Conservation (phyloP, 306 rosid genomes). For the Astragalus glycyphyllos region DNA sequence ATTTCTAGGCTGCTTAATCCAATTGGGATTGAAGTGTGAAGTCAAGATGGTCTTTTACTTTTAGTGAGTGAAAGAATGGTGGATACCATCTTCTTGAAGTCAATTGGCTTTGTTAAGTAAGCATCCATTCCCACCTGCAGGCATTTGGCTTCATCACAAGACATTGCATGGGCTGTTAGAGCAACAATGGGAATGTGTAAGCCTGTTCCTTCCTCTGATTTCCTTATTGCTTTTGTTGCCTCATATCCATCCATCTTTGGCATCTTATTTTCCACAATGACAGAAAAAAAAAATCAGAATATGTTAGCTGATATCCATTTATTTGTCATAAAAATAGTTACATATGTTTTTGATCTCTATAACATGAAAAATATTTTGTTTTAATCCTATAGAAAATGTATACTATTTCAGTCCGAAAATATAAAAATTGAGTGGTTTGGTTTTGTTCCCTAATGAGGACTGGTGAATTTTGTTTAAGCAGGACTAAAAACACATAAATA, state of each 20-base stretch:
- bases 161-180: conserved; percentile 98
- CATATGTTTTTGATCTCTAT: not conserved
- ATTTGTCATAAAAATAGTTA: not conserved
- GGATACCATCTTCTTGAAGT: conserved; percentile 91
- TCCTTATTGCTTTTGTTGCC: conserved; percentile 94
- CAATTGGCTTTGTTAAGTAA: conserved; percentile 95
- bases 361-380: too few relatives aligned
- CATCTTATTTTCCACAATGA: conserved; percentile 67
- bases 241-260: conserved; percentile 99
- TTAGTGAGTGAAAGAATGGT: conserved; percentile 94
- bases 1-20: conserved; percentile 38
- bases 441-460: too few relatives aligned
- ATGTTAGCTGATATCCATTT: conserved; percentile 7
- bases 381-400: too few relatives aligned
- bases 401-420: too few relatives aligned
- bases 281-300: conserved; percentile 5
- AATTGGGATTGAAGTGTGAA: conserved; percentile 33
- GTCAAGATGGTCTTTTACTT: conserved; percentile 48
- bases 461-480: too few relatives aligned
- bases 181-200: conserved; percentile 93
- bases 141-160: conserved; percentile 98
- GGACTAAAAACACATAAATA: too few relatives aligned
- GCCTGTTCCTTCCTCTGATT: conserved; percentile 72
- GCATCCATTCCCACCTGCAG: conserved; percentile 99
- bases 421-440: too few relatives aligned